Evolutionary conservation across 139 green algal species (phyloP).

Genomic region (Coelastrella sp.): DNA sequence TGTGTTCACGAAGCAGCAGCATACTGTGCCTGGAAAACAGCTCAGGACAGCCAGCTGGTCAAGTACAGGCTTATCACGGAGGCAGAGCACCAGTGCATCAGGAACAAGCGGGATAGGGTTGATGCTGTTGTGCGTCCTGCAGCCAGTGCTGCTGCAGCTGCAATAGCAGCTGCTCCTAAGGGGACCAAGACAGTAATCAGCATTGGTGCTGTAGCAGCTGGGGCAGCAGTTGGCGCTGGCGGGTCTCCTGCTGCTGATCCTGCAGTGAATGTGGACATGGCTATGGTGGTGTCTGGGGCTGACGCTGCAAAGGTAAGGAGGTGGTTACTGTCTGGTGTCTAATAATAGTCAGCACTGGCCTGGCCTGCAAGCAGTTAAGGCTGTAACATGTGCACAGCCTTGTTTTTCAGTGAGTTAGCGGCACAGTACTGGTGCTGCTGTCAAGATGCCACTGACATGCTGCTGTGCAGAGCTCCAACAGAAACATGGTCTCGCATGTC

Average conservation of each 20-base stretch:
- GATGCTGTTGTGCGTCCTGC: slow-evolving; percentile 18
- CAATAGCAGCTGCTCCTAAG: background rate
- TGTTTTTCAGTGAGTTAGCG: no score
- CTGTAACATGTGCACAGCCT: no score
- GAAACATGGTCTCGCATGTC: no score
- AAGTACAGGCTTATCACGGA: slow-evolving; percentile 78
- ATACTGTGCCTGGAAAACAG: slow-evolving; percentile 78
- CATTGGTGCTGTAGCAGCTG: background rate
- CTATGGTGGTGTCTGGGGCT: slow-evolving; percentile 40
- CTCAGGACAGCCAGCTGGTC: slow-evolving; percentile 60
- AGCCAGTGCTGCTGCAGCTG: background rate
- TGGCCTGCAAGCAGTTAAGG: background rate
- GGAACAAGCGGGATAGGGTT: slow-evolving; percentile 56
- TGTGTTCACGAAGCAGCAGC: slow-evolving; percentile 83
- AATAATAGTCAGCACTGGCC: no score
- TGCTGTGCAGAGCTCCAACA: no score
- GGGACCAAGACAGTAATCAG: background rate
- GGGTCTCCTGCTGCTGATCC: background rate
- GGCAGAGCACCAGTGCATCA: slow-evolving; percentile 75
- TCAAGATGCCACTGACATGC: no score
- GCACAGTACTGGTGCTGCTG: no score
- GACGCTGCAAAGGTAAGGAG: slow-evolving; percentile 34
- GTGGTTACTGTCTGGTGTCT: background rate
- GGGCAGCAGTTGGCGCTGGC: background rate
- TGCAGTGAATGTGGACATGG: slow-evolving; percentile 47